These are phyloP conservation scores for Psilocybe subaeruginosa DNA, from an alignment of 768 basidiomycete genomes.

Conservation along the genomic window DNA sequence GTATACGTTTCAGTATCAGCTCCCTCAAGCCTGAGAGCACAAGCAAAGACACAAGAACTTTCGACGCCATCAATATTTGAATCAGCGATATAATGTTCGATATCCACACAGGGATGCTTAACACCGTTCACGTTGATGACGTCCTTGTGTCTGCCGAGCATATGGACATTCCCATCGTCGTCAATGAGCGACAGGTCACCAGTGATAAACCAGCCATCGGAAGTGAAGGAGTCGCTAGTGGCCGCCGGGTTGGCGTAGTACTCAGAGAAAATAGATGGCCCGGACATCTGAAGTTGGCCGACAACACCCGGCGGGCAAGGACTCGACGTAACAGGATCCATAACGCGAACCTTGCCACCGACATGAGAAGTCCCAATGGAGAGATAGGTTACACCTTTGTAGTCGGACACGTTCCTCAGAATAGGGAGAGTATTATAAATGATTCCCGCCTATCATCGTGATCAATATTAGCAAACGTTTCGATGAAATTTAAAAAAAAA, in stretches of 20 bases:
- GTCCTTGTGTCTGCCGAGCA: slow-evolving; percentile 6
- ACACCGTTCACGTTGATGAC: slow-evolving; percentile 2
- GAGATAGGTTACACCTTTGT: not conserved
- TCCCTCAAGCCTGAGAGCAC: not conserved
- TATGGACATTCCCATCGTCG: not conserved
- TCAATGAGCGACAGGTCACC: not conserved
- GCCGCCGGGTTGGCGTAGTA: not conserved
- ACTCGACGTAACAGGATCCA: not conserved
- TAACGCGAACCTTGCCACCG: not conserved
- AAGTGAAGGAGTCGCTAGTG: not conserved
- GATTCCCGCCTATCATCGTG: not conserved
- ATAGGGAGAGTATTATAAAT: not conserved
- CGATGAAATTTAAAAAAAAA: not conserved
- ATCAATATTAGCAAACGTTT: not conserved
- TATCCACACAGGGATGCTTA: not conserved
- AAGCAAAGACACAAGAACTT: not conserved
- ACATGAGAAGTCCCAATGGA: not conserved
- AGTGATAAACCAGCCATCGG: not conserved
- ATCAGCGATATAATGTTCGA: slow-evolving; percentile 2
- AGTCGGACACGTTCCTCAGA: not conserved
- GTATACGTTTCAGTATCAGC: slow-evolving; percentile 2
- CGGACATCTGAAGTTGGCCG: slow-evolving; percentile 1
- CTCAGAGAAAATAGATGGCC: not conserved
- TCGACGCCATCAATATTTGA: not conserved
- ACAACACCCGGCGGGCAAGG: not conserved